These are phyloP conservation scores for Emericellopsis terricola DNA, from an alignment of 495 filamentous ascomycete species.

Conservation along the genomic window DNA sequence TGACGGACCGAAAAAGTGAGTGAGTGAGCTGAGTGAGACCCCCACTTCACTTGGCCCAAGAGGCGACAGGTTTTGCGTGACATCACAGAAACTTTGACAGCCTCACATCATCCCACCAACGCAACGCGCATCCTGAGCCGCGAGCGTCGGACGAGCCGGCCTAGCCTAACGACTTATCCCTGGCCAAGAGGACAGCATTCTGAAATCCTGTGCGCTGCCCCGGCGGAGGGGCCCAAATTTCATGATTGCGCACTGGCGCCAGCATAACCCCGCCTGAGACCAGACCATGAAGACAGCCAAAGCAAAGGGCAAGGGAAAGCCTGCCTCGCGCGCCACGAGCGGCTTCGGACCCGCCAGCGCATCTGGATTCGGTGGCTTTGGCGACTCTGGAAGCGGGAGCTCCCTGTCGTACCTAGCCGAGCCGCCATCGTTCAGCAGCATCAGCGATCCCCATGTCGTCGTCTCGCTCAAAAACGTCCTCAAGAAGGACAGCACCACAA, in stretches of 20 bases:
- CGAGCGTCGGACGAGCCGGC: too few species aligned
- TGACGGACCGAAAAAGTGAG: too few species aligned
- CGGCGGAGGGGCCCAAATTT: too few species aligned
- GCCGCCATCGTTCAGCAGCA: slow-evolving; percentile 59
- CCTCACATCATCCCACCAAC: too few species aligned
- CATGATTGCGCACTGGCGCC: neutral
- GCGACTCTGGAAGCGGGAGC: slow-evolving; percentile 15
- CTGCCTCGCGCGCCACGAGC: slow-evolving; percentile 1
- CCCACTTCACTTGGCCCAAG: too few species aligned
- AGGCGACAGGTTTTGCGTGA: too few species aligned
- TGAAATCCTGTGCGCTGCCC: too few species aligned
- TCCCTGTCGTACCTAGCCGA: slow-evolving; percentile 70
- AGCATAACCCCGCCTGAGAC: neutral
- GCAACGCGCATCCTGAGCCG: too few species aligned
- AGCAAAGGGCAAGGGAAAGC: neutral
- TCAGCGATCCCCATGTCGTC: slow-evolving; percentile 63
- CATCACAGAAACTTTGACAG: too few species aligned
- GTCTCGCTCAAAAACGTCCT: slow-evolving; percentile 81
- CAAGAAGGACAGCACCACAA: slow-evolving; percentile 87
- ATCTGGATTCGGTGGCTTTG: slow-evolving; percentile 27
- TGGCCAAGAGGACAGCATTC: too few species aligned
- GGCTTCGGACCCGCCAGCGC: slow-evolving; percentile 10
- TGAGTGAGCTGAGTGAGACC: too few species aligned
- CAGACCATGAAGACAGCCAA: slow-evolving; percentile 1
- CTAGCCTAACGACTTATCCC: too few species aligned